Percentiles rank a stretch among this genome's conserved stretches.
These are phyloP conservation scores for Trifolium pratense DNA, from an alignment of 306 rosid species.

Conservation along the genomic window DNA sequence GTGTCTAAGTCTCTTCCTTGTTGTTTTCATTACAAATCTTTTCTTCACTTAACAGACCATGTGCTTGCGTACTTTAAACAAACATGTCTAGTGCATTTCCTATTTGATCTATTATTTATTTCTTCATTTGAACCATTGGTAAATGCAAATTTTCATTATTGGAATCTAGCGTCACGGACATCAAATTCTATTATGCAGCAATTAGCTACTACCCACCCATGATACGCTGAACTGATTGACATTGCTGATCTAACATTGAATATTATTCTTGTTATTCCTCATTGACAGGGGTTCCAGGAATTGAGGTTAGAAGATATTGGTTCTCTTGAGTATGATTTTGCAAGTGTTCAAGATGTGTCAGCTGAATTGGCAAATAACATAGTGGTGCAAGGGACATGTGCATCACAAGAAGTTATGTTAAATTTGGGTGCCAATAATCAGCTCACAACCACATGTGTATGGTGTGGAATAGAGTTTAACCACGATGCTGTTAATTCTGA, in stretches of 20 bases:
- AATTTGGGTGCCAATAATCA: slow-evolving; percentile 48
- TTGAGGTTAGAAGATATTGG: slow-evolving; percentile 57
- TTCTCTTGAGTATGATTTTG: slow-evolving; percentile 50
- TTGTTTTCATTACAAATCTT: no score
- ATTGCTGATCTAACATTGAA: slow-evolving; percentile 35
- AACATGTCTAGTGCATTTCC: slow-evolving; percentile 12
- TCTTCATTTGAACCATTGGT: not conserved
- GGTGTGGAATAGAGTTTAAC: slow-evolving; percentile 74
- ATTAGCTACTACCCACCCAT: slow-evolving; percentile 15
- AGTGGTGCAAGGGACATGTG: slow-evolving; percentile 49
- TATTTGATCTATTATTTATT: not conserved
- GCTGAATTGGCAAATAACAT: slow-evolving; percentile 44
- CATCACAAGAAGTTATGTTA: slow-evolving; percentile 57
- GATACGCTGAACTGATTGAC: slow-evolving; percentile 32
- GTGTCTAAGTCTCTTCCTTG: no score
- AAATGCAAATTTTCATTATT: slow-evolving; percentile 21
- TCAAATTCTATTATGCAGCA: slow-evolving; percentile 17
- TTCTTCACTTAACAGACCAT: no score
- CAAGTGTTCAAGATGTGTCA: slow-evolving; percentile 49
- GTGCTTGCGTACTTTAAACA: slow-evolving; percentile 21
- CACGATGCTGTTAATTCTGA: slow-evolving; percentile 67
- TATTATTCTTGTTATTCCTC: slow-evolving; percentile 32
- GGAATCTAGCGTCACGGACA: slow-evolving; percentile 27
- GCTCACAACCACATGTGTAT: slow-evolving; percentile 66
- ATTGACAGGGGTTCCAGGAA: slow-evolving; percentile 58